phyloP scores from a whole-genome alignment of 345 rosid species.

The Gossypium mustelinum region DNA sequence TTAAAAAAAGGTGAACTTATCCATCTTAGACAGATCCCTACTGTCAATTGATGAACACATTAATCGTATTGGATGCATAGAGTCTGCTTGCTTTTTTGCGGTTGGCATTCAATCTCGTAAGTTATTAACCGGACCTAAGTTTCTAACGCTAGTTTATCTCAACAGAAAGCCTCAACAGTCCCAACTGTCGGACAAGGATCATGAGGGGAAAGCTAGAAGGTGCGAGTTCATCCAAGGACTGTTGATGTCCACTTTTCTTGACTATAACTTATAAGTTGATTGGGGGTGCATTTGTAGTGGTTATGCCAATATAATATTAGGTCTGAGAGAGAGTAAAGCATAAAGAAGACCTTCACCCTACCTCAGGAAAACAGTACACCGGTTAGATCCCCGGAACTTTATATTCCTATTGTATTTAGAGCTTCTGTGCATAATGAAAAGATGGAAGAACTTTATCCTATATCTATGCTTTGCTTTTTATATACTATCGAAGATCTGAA shows the following conservation, averaged over 20 bases:
- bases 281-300: slow-evolving; percentile 5
- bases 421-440: slow-evolving; percentile 34
- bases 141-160: slow-evolving; percentile 22
- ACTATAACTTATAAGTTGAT: slow-evolving; percentile 30
- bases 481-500: not conserved
- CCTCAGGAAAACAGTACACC: slow-evolving; percentile 14
- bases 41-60: too few relatives aligned
- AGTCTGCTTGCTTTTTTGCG: too few relatives aligned
- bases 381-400: slow-evolving; percentile 21
- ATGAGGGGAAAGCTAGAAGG: slow-evolving; percentile 46
- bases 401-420: slow-evolving; percentile 25
- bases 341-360: slow-evolving; percentile 20
- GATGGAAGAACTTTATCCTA: slow-evolving; percentile 26
- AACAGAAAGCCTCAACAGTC: slow-evolving; percentile 34
- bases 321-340: slow-evolving; percentile 17
- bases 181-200: slow-evolving; percentile 42
- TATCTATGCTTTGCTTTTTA: slow-evolving; percentile 1
- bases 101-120: not conserved
- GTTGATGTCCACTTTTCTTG: slow-evolving; percentile 49
- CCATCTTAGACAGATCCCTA: not conserved
- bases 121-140: not conserved
- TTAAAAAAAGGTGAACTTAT: not conserved
- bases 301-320: slow-evolving; percentile 17
- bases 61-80: too few relatives aligned
- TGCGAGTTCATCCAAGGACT: slow-evolving; percentile 49